These are phyloP conservation scores for Populus tremula DNA, from an alignment of 345 rosid genomes.

Conservation along the genomic window DNA sequence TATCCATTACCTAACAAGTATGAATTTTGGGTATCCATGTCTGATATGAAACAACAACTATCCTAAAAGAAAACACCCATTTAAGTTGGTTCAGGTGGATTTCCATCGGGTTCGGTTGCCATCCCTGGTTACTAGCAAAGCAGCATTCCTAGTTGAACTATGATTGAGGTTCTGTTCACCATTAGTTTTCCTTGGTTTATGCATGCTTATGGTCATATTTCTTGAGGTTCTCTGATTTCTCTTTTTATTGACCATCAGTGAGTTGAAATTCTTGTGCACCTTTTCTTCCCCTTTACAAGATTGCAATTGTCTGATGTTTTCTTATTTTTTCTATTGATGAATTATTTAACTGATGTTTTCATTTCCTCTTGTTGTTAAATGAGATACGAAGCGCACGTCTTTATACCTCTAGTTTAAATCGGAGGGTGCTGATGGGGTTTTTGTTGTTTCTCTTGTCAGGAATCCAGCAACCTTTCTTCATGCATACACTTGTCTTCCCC, in stretches of 20 bases:
- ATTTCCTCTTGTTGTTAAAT: background rate
- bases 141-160: background rate
- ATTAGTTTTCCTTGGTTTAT: background rate
- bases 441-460: conserved; percentile 39
- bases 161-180: background rate
- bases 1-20: too few relatives aligned
- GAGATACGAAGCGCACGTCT: background rate
- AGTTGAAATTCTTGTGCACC: background rate
- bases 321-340: background rate
- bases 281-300: background rate
- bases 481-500: conserved; percentile 98
- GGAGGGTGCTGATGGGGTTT: conserved; percentile 9
- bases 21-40: too few relatives aligned
- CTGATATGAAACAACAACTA: background rate
- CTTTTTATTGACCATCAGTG: background rate
- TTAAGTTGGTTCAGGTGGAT: background rate
- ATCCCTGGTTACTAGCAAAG: background rate
- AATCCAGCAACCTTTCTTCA: conserved; percentile 92
- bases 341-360: background rate
- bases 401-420: background rate
- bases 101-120: background rate
- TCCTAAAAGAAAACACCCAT: background rate
- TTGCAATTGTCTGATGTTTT: background rate
- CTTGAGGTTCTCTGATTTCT: background rate
- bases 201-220: background rate